Evolutionary conservation across 345 rosid species (phyloP).

Genomic region (Salix exigua): DNA sequence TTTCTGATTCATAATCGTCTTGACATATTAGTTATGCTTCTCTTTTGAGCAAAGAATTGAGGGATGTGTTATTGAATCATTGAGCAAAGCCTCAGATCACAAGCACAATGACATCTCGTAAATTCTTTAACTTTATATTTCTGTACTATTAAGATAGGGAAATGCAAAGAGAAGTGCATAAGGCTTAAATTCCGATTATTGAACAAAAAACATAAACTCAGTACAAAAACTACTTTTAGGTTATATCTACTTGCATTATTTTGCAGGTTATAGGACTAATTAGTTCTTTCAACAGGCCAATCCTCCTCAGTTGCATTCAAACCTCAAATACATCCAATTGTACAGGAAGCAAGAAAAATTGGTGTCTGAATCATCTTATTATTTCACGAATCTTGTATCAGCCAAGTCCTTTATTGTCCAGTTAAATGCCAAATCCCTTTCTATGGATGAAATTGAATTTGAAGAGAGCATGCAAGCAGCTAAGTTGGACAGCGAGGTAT

Average conservation of each 20-base stretch:
- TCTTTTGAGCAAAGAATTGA: slow-evolving; percentile 85
- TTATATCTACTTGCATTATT: background rate
- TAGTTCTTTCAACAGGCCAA: slow-evolving; percentile 43
- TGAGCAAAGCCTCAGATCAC: slow-evolving; percentile 91
- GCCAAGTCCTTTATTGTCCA: slow-evolving; percentile 49
- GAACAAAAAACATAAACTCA: background rate
- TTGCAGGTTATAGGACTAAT: background rate
- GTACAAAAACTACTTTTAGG: background rate
- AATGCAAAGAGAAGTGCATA: background rate
- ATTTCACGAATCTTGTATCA: slow-evolving; percentile 49
- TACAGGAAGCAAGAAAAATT: slow-evolving; percentile 49
- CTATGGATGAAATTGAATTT: slow-evolving; percentile 51
- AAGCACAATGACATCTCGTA: slow-evolving; percentile 70
- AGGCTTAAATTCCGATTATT: background rate
- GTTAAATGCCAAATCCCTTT: slow-evolving; percentile 52
- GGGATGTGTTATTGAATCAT: slow-evolving; percentile 92
- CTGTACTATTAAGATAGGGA: background rate
- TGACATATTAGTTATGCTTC: slow-evolving; percentile 33
- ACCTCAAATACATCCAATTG: slow-evolving; percentile 52
- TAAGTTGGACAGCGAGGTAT: slow-evolving; percentile 28
- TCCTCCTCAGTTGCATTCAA: slow-evolving; percentile 60
- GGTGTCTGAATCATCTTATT: slow-evolving; percentile 54
- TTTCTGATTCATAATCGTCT: no score
- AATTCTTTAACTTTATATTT: slow-evolving; percentile 15
- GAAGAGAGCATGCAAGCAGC: slow-evolving; percentile 59